Conservation (phyloP, 2,329 filamentous ascomycete species). For the Xylariaceae sp. region DNA sequence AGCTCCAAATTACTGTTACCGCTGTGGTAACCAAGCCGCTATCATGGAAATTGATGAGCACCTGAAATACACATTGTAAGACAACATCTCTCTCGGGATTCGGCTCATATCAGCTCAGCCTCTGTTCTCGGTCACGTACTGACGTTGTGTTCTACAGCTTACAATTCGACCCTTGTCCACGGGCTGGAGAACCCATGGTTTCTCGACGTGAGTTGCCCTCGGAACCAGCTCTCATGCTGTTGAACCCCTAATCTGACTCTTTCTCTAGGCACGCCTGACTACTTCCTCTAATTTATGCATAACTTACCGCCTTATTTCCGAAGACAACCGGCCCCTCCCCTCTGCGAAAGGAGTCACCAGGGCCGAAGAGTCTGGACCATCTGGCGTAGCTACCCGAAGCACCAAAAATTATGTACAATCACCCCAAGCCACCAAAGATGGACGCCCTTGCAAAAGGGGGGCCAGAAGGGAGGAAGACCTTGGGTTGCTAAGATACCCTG, state of each 20-base stretch:
- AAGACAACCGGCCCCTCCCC: constrained; percentile 15
- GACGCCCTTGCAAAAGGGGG: constrained; percentile 4
- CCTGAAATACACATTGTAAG: constrained; percentile 98
- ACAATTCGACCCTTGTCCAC: constrained; percentile 97
- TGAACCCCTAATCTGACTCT: constrained; percentile 20
- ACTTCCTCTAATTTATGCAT: constrained; percentile 71
- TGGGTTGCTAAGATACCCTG: constrained; percentile 15
- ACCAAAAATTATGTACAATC: constrained; percentile 17
- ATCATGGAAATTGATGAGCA: constrained; percentile 99
- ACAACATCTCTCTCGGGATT: constrained; percentile 26
- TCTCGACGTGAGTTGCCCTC: constrained; percentile 64
- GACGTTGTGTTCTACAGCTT: constrained; percentile 53
- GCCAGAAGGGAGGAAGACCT: constrained; percentile 11
- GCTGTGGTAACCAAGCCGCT: constrained; percentile 98
- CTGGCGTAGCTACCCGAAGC: constrained; percentile 8
- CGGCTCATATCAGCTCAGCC: background rate
- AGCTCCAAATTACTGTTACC: constrained; percentile 95
- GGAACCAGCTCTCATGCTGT: background rate
- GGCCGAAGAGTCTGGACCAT: constrained; percentile 8
- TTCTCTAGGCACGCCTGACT: constrained; percentile 75
- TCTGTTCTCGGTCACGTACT: constrained; percentile 15
- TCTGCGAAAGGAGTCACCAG: constrained; percentile 15
- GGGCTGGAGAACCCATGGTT: constrained; percentile 97
- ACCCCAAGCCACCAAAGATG: constrained; percentile 11
- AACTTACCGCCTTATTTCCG: constrained; percentile 12